Percentiles rank a stretch among this genome's conserved stretches.
phyloP scores from a whole-genome alignment of 208 protist genomes.

The Tritrichomonas foetus region DNA sequence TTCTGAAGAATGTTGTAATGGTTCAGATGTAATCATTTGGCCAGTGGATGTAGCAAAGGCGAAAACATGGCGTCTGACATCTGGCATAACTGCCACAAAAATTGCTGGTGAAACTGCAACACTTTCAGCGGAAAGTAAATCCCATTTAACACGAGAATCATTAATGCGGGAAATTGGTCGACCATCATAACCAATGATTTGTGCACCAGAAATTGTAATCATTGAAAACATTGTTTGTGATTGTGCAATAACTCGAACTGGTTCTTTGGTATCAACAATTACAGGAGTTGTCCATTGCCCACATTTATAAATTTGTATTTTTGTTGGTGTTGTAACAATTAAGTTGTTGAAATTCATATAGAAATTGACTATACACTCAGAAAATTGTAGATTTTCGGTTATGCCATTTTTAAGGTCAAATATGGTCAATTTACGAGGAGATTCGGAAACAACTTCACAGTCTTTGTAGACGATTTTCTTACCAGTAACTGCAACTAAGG shows the following conservation, averaged over 20 bases:
- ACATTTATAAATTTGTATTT: slow-evolving; percentile 35
- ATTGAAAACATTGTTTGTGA: not conserved
- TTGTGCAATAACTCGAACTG: not conserved
- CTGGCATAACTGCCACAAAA: not conserved
- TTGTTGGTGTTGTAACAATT: not conserved
- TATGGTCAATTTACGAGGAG: not conserved
- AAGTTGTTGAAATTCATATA: not conserved
- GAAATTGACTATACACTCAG: not conserved
- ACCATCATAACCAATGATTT: slow-evolving; percentile 16
- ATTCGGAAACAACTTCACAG: not conserved
- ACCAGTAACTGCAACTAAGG: not conserved
- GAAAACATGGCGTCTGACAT: not conserved
- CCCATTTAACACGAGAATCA: slow-evolving; percentile 23
- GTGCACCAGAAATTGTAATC: not conserved
- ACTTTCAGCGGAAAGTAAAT: not conserved
- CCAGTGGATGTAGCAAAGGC: not conserved
- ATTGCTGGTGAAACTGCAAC: not conserved
- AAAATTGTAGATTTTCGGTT: slow-evolving; percentile 11
- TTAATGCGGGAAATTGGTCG: not conserved
- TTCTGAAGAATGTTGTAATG: not conserved
- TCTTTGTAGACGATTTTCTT: slow-evolving; percentile 27
- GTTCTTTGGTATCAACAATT: slow-evolving; percentile 12
- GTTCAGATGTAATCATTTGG: not conserved
- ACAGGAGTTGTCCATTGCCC: not conserved
- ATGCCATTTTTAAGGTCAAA: slow-evolving; percentile 33